These are phyloP conservation scores for Mortierella sp. DNA, from an alignment of 371 early-diverging fungal species.

Conservation along the genomic window DNA sequence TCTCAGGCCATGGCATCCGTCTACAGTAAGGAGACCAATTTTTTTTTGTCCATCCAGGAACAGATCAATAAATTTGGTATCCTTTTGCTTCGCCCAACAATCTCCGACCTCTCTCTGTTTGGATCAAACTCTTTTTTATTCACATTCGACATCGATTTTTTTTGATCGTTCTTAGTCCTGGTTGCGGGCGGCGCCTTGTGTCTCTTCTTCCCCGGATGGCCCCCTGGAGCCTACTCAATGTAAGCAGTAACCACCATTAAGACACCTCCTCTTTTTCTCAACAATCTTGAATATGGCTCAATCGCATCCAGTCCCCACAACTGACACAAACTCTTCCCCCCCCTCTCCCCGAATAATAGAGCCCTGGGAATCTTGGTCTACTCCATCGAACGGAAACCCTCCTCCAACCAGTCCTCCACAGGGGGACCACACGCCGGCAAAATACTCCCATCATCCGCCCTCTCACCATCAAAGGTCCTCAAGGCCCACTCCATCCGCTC, in stretches of 20 bases:
- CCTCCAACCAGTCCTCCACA: background rate
- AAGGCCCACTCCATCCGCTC: slow-evolving; percentile 23
- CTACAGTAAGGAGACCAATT: slow-evolving; percentile 20
- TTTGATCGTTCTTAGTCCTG: slow-evolving; percentile 14
- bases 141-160: background rate
- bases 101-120: background rate
- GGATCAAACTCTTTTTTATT: background rate
- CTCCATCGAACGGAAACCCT: slow-evolving; percentile 20
- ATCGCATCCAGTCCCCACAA: too few relatives aligned
- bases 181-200: slow-evolving; percentile 32
- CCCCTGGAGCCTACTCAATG: slow-evolving; percentile 39
- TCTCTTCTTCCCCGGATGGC: slow-evolving; percentile 26
- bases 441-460: background rate
- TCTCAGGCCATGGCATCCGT: slow-evolving; percentile 44
- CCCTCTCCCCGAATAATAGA: background rate
- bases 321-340: background rate
- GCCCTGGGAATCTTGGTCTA: slow-evolving; percentile 23
- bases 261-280: too few relatives aligned
- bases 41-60: background rate
- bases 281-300: background rate
- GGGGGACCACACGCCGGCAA: background rate
- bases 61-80: background rate
- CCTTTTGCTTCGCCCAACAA: slow-evolving; percentile 30
- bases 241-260: background rate
- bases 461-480: slow-evolving; percentile 18